Evolutionary conservation across 2,329 filamentous ascomycete species (phyloP), one percentile per base, ranked within the genome.

Genomic region (Diplodia scrobiculata): DNA sequence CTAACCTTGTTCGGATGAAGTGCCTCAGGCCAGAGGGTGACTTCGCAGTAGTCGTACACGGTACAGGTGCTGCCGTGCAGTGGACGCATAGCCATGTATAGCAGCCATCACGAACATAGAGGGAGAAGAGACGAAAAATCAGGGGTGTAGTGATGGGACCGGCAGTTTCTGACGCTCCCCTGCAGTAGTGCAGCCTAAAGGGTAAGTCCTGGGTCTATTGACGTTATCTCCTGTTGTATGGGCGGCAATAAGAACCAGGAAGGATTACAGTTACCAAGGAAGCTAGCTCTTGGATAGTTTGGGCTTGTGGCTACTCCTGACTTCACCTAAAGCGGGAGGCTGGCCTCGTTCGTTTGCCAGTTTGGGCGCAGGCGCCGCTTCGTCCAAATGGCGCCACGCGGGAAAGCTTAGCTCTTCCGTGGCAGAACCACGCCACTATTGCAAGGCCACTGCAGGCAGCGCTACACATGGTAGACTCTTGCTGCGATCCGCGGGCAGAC

Each of bases 401-500:
- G 54, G 38, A 17, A 32, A 59, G 55, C 55, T 47, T 32, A 48
- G 55, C 55, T 27, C 29, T 25, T 27, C 36, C 36, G 54, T 21
- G n/a, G 17, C 54, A 32, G 14, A 21, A 17, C 17, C 27, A 17
- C 25, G 19, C 25, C 17, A 13, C 9, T 6, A 5, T 17, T 25
- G 11, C 25, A 17, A 32, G 29, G n/a, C 21, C 1, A 4, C 14
- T 6, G 7, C 17, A 13, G 32, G 17, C 19, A 54, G 14, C 7
- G 14, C 14, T 17, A 34, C 27, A 29, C 51, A 51, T 51, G 48
- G 48, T 51, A 25, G 48, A 27, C 25, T 25, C 25, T 4, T 25
- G 21, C 21, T 25, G 1, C 21, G 21, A 25, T 25, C 21, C 21
- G 21, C 25, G 27, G 48, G 21, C 48, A 10, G 32, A 10, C 32